These are phyloP conservation scores for Rhizophora mangle DNA, from an alignment of 345 rosid genomes.

Conservation along the genomic window DNA sequence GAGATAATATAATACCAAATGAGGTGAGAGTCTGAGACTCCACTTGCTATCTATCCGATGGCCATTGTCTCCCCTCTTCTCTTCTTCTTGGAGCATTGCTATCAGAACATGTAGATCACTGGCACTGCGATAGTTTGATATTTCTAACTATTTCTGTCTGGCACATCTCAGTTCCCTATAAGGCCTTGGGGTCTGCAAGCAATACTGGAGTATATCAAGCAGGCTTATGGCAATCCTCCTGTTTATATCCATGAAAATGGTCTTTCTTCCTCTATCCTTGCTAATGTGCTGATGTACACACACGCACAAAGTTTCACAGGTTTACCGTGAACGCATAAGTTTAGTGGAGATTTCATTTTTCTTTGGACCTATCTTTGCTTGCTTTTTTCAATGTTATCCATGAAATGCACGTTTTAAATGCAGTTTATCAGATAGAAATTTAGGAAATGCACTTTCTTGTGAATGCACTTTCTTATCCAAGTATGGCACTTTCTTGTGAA, in stretches of 20 bases:
- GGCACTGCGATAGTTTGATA: neutral
- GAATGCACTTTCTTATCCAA: too few species aligned
- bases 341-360: too few species aligned
- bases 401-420: too few species aligned
- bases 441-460: too few species aligned
- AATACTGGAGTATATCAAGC: conserved; percentile 35
- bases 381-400: too few species aligned
- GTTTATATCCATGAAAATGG: conserved; percentile 49
- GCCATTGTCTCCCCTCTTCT: neutral
- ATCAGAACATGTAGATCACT: neutral
- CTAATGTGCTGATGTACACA: neutral
- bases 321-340: neutral
- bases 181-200: conserved; percentile 38
- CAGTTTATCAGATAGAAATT: too few species aligned
- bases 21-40: conserved; percentile 11
- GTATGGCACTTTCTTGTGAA: too few species aligned
- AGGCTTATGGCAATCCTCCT: conserved; percentile 39
- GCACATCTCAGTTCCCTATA: conserved; percentile 28
- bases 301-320: neutral
- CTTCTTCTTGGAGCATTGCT: neutral
- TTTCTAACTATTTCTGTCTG: neutral
- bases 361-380: too few species aligned
- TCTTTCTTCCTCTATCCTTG: conserved; percentile 7
- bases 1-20: neutral
- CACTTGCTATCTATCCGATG: neutral